Evolutionary conservation across 805 yeast species (phyloP), one percentile per base, ranked within the genome.

Genomic region (Sungouiella thailandica): DNA sequence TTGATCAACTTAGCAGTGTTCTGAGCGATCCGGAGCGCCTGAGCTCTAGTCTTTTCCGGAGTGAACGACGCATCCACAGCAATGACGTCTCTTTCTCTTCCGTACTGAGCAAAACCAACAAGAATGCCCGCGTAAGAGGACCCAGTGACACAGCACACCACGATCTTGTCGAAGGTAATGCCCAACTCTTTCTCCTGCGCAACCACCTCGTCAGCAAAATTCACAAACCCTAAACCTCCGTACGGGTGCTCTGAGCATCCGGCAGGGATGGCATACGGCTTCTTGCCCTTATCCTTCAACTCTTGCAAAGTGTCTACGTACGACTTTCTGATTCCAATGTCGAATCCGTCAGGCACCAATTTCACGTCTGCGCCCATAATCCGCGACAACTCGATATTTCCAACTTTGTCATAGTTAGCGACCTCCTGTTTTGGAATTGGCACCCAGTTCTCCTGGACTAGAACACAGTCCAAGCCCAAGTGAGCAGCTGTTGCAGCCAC

Each of bases 181-280:
- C 35, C 35, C 26, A 32, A 5, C 19, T 32, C 35, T 24, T 32
- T 26, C 27, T 32, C 35, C 17, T 32, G 35, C 15, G 35, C 30
- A 20, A 32, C 31, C 7, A 32, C 35, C 13, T 32, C 35, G 16
- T 32, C 31, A n/a, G 35, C 35, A 17, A 32, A 32, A 23, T 32
- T 32, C 7, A 32, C 35, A 14, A 32, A 32, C 2, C 35, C 35
- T 26, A 32, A 27, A 7, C 35, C 35, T 7, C 35, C 35, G 31
- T 26, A 32, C 2, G 35, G 35, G 23, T 32, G 35, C 31, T 32
- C 35, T 4, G 35, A 32, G 13, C 35, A 32, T 3, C 35, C 35
- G 12, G 35, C 35, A 26, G 35, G 35, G 17, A 32, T 32, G 23
- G 35, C 35, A 11, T 32, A 32, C 2, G 35, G 35, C 35, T 32